phyloP scores from a whole-genome alignment of 345 rosid species.

The Pistacia vera region DNA sequence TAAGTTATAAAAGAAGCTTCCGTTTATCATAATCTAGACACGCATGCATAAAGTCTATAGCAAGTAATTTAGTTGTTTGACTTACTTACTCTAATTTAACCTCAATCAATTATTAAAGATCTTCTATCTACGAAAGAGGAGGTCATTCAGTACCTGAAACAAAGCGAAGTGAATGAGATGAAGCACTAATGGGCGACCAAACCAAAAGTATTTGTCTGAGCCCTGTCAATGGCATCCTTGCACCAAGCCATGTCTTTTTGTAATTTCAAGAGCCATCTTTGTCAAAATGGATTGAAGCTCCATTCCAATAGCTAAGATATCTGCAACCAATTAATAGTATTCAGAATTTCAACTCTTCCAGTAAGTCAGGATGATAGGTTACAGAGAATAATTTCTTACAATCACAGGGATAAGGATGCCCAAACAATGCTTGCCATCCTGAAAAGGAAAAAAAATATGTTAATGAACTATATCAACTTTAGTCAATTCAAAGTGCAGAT shows the following conservation, averaged over 20 bases:
- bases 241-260: slow-evolving; percentile 86
- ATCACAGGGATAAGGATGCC: slow-evolving; percentile 74
- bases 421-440: slow-evolving; percentile 78
- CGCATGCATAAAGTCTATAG: no score
- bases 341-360: slow-evolving; percentile 5
- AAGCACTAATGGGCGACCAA: no score
- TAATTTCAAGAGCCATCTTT: slow-evolving; percentile 80
- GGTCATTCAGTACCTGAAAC: no score
- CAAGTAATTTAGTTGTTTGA: no score
- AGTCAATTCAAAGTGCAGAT: background rate
- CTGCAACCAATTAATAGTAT: slow-evolving; percentile 38
- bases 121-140: no score
- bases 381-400: slow-evolving; percentile 51
- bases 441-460: slow-evolving; percentile 18
- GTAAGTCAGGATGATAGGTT: background rate
- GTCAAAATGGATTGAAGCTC: slow-evolving; percentile 50
- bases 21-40: no score
- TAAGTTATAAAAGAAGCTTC: no score
- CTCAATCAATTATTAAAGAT: no score
- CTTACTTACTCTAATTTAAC: no score
- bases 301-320: slow-evolving; percentile 89
- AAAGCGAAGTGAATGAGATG: no score
- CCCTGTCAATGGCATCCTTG: slow-evolving; percentile 65
- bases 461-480: background rate
- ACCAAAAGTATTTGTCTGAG: no score